Base-by-base conservation (phyloP, 2,329 filamentous ascomycete genomes). In the Aspergillus thermomutatus region DNA sequence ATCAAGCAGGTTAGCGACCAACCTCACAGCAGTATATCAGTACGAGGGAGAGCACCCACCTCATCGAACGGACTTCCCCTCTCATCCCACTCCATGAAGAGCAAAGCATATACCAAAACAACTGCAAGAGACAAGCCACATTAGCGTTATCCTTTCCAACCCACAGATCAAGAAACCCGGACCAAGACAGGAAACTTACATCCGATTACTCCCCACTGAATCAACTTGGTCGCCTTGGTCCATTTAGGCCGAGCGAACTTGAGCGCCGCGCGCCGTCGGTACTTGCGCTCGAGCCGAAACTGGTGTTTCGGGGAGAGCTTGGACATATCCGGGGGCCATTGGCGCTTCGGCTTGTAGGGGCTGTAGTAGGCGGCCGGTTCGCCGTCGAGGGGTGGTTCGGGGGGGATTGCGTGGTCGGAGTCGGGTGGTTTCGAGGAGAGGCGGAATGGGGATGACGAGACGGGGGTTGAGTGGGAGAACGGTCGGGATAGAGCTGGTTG, bases 261-360 rank as follows among this genome's bases (percentile, higher is more conserved):
- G 61, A 86, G 73, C 69, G 83, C 82, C 51, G 82, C 77, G 53
- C 86, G 80, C 52, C 86, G 78, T 37, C 85, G 79, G 72, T 86
- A 89, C 59, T 84, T 84, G 57, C 85, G 82, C 72, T 89, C 86
- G 49, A 88, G 80, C n/a, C 83, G 80, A 75, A 88, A 87, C 67
- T 88, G 84, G 66, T 88, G 83, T 68, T 84, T 86, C n/a, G 78
- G 76, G 1, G 84, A 84, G 50, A 88, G 76, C 61, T 83, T 80
- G 55, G 76, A 75, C 72, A 88, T 83, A 68, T 87, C 83, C 6
- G 86, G 86, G 45, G 86, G 86, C 86, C 86, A 89, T 71, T 76
- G 74, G 58, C 82, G 82, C 70, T 86, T 85, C 40, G 82, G 82
- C 60, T 76, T 79, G 74, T 83, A 87, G 23, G 81, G 82, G 64